Base-by-base conservation (phyloP, 495 filamentous ascomycete genomes). In the Podospora sp. region DNA sequence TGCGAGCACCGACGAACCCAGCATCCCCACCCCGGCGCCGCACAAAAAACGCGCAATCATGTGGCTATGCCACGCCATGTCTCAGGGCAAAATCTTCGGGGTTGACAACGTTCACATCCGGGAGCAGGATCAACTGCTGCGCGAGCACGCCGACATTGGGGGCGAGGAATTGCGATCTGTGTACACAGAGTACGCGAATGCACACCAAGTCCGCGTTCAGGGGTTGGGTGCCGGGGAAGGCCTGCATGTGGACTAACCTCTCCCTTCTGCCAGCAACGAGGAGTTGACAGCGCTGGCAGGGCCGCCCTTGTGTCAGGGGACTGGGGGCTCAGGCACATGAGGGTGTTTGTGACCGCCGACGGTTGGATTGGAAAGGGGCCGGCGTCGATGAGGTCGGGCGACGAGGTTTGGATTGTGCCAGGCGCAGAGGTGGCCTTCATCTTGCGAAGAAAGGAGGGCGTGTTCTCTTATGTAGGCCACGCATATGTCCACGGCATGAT, bases 351-450 rank as follows among this genome's bases (percentile, higher is more conserved):
- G 53, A 57, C 53, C n/a, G 53, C 5, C n/a, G 53, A 57, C 3
- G 53, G 53, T 4, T 57, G 22, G 18, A 14, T 57, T 1, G 53
- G 53, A 2, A 57, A 57, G 22, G 53, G 53, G 53, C 53, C 53
- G 7, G 53, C 8, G 53, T 57, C 53, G 20, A 57, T 57, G 53
- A 14, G 3, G 3, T 20, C 53, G 14, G 53, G 53, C 4, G 53
- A 57, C 53, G 53, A 25, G n/a, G 2, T 57, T 4, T 57, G 53
- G 53, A 57, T 57, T 25, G 53, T 57, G 53, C 53, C 53, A 1
- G 53, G 53, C 2, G 53, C 53, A 20, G 24, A 57, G 14, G 24
- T 25, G 2, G 53, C 53, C 6, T 57, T 57, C 5, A 20, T 57
- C 53, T 14, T 57, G 53, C 18, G 53, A 4, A 20, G 22, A 14